Base-by-base conservation (phyloP, 139 green algal genomes). In the Marvania coccoides region DNA sequence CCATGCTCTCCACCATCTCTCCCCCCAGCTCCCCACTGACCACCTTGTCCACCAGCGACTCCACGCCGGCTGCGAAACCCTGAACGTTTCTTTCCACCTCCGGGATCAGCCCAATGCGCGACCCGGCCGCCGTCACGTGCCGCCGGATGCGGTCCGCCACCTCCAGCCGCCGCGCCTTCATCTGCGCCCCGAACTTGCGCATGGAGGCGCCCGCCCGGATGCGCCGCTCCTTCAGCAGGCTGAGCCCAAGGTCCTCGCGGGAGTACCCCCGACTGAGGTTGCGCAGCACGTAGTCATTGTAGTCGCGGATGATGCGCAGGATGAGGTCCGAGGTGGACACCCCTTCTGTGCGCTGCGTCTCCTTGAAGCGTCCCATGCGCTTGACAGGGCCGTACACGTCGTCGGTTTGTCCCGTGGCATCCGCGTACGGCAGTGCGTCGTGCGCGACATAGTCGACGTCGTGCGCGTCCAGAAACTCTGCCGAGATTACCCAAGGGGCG, bases 251-350 rank as follows among this genome's bases (percentile, higher is more conserved):
- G 28, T 94, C 87, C 62, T 92, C 84, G 35, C 87, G 70, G 3
- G 71, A 80, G 79, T 96, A 96, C 7, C 90, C 90, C 12, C 89
- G 74, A 15, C 61, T 72, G 33, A 96, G 77, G 74, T 97, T 96
- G 61, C 90, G 81, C 75, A 96, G 73, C 55, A 96, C 88, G 58
- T 94, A 96, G 29, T 93, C 82, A 60, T 96, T 95, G 78, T 96
- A 96, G 71, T 95, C 72, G 45, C 78, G 77, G 58, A 96, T 77
- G 51, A 96, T 90, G 54, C 90, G 87, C 65, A 96, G 76, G 65
- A 96, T 96, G 67, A 96, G 72, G 79, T 96, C 90, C 12, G 79
- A 87, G 8, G 90, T 96, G 31, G 82, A 92, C 7, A 96, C 77
- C 28, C 90, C 90, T 12, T 96, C 88, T 6, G 90, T 96, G 37